Evolutionary conservation across 2,329 filamentous ascomycete genomes (phyloP).

Genomic region (Trichoderma semiorbis): DNA sequence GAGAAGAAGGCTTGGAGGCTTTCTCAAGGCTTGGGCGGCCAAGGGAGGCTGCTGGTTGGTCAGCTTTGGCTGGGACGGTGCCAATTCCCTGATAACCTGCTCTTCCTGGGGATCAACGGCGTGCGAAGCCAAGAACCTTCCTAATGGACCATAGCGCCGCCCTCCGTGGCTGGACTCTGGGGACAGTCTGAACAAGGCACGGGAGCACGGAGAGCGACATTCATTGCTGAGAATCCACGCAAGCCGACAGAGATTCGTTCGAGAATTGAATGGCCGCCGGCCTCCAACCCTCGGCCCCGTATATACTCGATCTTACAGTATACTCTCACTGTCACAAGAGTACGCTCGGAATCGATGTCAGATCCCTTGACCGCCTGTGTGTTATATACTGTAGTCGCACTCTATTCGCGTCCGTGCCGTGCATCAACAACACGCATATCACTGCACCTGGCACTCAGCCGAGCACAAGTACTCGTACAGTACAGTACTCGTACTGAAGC

Average conservation of each 20-base stretch:
- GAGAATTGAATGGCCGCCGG: background rate
- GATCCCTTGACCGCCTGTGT: background rate
- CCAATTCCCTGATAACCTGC: constrained; percentile 14
- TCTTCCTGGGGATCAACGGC: background rate
- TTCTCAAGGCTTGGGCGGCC: background rate
- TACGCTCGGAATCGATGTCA: background rate
- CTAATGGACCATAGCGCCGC: constrained; percentile 10
- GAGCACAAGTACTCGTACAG: background rate
- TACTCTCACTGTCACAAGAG: background rate
- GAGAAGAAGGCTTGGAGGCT: background rate
- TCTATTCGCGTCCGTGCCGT: background rate
- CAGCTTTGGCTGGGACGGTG: background rate
- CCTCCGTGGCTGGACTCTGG: background rate
- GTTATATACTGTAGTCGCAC: background rate
- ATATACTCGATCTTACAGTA: background rate
- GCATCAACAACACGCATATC: background rate
- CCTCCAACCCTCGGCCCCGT: background rate
- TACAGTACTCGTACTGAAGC: background rate
- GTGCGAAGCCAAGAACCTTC: constrained; percentile 16
- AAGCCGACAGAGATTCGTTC: background rate
- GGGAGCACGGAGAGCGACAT: constrained; percentile 5
- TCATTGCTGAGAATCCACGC: background rate
- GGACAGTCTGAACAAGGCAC: constrained; percentile 4
- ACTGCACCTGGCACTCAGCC: background rate
- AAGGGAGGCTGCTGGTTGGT: background rate